Conservation (phyloP, 2,329 filamentous ascomycete genomes). For the Emergomyces orientalis region DNA sequence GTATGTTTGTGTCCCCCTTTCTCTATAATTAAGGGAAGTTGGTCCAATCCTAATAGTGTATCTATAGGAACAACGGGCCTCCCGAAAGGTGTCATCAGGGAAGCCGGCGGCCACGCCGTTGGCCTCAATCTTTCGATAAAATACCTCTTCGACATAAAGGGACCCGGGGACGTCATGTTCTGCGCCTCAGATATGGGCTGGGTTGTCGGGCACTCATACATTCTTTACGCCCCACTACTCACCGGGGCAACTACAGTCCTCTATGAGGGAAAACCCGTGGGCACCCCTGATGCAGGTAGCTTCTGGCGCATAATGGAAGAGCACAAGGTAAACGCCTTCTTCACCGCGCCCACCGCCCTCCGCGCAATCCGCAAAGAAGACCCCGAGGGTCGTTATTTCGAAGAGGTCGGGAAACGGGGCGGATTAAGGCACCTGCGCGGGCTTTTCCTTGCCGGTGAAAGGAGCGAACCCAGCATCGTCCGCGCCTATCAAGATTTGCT, state of each 20-base stretch:
- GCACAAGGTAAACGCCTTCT: constrained; percentile 73
- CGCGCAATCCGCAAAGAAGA: constrained; percentile 82
- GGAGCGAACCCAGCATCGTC: constrained; percentile 79
- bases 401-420: constrained; percentile 53
- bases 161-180: constrained; percentile 73
- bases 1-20: constrained; percentile 22
- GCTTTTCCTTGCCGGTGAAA: constrained; percentile 79
- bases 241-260: constrained; percentile 77
- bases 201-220: constrained; percentile 81
- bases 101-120: constrained; percentile 79
- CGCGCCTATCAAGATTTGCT: constrained; percentile 70
- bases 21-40: background rate
- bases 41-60: background rate
- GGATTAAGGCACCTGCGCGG: constrained; percentile 64
- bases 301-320: constrained; percentile 85
- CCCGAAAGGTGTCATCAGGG: constrained; percentile 73
- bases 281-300: constrained; percentile 74
- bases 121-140: constrained; percentile 72
- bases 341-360: constrained; percentile 79
- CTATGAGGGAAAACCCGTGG: constrained; percentile 89
- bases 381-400: constrained; percentile 59
- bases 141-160: constrained; percentile 72
- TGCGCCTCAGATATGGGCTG: constrained; percentile 83
- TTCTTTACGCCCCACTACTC: constrained; percentile 78
- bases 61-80: constrained; percentile 60